Percentiles rank a stretch among this genome's conserved stretches.
Evolutionary conservation across 2,329 filamentous ascomycete genomes (phyloP).

Genomic region (Biscogniauxia sp.): DNA sequence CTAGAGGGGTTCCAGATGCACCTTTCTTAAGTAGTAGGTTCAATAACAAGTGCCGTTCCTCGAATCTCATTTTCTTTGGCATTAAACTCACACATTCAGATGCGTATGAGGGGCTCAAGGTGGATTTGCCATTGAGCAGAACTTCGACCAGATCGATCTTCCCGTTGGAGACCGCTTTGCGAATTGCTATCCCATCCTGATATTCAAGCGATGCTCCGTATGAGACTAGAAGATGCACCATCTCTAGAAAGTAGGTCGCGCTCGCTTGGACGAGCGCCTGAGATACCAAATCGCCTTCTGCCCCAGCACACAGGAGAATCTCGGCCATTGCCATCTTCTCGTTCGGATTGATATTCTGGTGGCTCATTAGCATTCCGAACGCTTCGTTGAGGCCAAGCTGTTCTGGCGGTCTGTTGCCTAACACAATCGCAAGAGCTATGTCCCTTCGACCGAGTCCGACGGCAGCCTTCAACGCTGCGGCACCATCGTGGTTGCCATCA

Average conservation of each 20-base stretch:
- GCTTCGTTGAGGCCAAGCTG: constrained; percentile 48
- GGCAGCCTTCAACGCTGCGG: constrained; percentile 51
- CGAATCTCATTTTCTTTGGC: constrained; percentile 44
- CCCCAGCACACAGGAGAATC: constrained; percentile 57
- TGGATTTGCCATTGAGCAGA: constrained; percentile 44
- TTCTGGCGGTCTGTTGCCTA: constrained; percentile 51
- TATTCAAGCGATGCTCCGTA: constrained; percentile 56
- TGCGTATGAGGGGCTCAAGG: constrained; percentile 43
- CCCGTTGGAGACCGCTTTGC: constrained; percentile 46
- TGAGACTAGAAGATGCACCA: constrained; percentile 51
- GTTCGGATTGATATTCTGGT: constrained; percentile 44
- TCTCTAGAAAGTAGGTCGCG: constrained; percentile 49
- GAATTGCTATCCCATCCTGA: constrained; percentile 48
- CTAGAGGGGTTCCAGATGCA: constrained; percentile 44
- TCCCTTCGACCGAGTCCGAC: constrained; percentile 50
- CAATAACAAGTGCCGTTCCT: constrained; percentile 45
- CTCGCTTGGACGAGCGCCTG: constrained; percentile 48
- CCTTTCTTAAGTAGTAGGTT: constrained; percentile 49
- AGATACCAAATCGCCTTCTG: constrained; percentile 49
- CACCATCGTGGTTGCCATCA: constrained; percentile 51
- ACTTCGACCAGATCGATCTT: constrained; percentile 46
- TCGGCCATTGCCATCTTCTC: constrained; percentile 54
- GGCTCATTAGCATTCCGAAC: constrained; percentile 46
- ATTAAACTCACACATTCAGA: constrained; percentile 50
- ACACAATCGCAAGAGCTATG: constrained; percentile 53